phyloP scores from a whole-genome alignment of 306 rosid genomes.

The Ceratonia siliqua region DNA sequence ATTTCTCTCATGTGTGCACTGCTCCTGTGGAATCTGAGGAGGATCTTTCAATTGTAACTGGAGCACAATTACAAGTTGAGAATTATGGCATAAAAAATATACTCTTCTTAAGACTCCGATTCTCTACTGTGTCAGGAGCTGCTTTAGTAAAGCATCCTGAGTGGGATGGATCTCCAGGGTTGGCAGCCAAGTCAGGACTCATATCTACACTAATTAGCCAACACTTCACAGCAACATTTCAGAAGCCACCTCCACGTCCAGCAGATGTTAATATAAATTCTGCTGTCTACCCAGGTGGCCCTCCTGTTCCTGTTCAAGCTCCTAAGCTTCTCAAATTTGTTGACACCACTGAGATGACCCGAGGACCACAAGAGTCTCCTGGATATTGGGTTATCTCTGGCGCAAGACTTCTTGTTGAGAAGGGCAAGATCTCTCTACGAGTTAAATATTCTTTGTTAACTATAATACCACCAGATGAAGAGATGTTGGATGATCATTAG shows the following conservation, averaged over 20 bases:
- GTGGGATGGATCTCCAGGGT: slow-evolving; percentile 95
- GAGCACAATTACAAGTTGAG: slow-evolving; percentile 89
- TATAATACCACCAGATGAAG: slow-evolving; percentile 68
- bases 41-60: slow-evolving; percentile 81
- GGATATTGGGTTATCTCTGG: slow-evolving; percentile 99
- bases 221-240: slow-evolving; percentile 82
- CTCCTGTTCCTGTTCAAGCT: slow-evolving; percentile 89
- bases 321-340: slow-evolving; percentile 89
- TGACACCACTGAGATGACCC: slow-evolving; percentile 86
- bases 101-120: slow-evolving; percentile 74
- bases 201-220: slow-evolving; percentile 94
- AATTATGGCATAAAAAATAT: slow-evolving; percentile 81
- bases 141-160: slow-evolving; percentile 67
- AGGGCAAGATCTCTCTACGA: slow-evolving; percentile 79
- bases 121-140: slow-evolving; percentile 76
- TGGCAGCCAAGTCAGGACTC: slow-evolving; percentile 86
- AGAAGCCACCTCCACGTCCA: slow-evolving; percentile 81
- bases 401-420: slow-evolving; percentile 85
- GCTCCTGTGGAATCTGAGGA: slow-evolving; percentile 90
- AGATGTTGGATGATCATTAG: slow-evolving; percentile 61
- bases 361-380: slow-evolving; percentile 95
- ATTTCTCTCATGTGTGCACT: slow-evolving; percentile 95
- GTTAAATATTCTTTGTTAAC: slow-evolving; percentile 88
- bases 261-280: slow-evolving; percentile 96
- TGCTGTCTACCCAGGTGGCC: slow-evolving; percentile 93